Conservation (phyloP, 306 rosid species). For the Malus asiatica region DNA sequence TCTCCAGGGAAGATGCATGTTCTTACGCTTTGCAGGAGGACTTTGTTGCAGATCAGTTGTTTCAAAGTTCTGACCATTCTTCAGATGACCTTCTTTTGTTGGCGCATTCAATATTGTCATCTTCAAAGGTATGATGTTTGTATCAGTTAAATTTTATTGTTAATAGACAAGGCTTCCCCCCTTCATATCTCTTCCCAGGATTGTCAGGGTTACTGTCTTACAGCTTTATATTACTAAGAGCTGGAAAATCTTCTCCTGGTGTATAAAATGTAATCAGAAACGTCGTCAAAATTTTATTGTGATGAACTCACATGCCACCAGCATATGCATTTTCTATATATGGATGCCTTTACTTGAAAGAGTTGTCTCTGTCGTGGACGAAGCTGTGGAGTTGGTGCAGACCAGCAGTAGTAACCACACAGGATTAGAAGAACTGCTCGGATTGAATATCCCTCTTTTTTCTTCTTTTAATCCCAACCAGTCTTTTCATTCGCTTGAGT, state of each 20-base stretch:
- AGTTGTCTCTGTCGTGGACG: background rate
- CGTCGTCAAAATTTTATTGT: background rate
- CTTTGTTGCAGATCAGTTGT: conserved; percentile 84
- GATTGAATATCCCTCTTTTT: background rate
- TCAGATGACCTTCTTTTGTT: conserved; percentile 57
- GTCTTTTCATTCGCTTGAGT: background rate
- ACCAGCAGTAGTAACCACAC: background rate
- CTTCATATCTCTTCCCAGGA: background rate
- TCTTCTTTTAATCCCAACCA: background rate
- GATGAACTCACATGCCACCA: background rate
- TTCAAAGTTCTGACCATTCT: conserved; percentile 72
- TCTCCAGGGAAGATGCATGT: conserved; percentile 56
- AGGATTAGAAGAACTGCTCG: background rate
- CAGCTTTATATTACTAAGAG: background rate
- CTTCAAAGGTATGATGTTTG: conserved; percentile 53
- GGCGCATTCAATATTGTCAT: conserved; percentile 53
- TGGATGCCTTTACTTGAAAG: background rate
- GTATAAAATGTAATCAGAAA: background rate
- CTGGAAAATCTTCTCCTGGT: background rate
- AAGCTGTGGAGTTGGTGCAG: background rate
- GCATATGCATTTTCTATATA: background rate
- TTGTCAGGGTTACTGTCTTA: background rate
- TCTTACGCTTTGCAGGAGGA: conserved; percentile 82
- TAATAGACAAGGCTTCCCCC: background rate
- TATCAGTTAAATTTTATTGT: background rate